These are phyloP conservation scores for Suhomyces wounanorum DNA, from an alignment of 1,139 yeast genomes.

Conservation along the genomic window DNA sequence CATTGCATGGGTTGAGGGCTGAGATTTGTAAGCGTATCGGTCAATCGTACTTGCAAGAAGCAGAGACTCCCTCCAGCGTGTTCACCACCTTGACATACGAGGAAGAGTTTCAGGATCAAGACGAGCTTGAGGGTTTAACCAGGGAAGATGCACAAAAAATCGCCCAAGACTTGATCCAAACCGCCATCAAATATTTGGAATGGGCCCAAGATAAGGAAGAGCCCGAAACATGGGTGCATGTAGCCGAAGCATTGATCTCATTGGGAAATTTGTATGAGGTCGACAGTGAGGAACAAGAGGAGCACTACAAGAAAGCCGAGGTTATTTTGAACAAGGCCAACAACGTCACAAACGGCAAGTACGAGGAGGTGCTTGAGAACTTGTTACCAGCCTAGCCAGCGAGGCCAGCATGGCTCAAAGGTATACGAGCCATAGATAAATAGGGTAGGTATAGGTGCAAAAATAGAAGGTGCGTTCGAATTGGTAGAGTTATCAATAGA, in stretches of 20 bases:
- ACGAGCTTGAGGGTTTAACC: constrained; percentile 42
- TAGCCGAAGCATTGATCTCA: constrained; percentile 83
- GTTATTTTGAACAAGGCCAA: constrained; percentile 62
- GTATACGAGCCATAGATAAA: not conserved
- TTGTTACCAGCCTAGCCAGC: constrained; percentile 20
- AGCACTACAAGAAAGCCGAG: constrained; percentile 68
- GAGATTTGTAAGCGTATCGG: constrained; percentile 55
- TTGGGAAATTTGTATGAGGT: constrained; percentile 71
- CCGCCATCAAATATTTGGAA: constrained; percentile 59
- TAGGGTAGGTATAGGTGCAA: not conserved
- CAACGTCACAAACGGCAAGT: constrained; percentile 75
- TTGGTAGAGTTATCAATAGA: not conserved
- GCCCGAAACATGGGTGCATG: constrained; percentile 76
- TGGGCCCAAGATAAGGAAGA: constrained; percentile 69
- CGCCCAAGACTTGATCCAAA: constrained; percentile 52
- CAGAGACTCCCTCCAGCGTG: constrained; percentile 60
- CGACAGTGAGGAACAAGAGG: constrained; percentile 66
- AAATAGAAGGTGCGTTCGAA: not conserved
- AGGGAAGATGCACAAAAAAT: constrained; percentile 47
- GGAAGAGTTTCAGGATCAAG: constrained; percentile 46
- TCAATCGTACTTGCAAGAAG: constrained; percentile 60
- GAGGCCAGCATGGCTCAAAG: not conserved
- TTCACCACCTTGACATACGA: constrained; percentile 61
- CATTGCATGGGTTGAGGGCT: constrained; percentile 27
- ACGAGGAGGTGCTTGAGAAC: constrained; percentile 57